Evolutionary conservation across 495 filamentous ascomycete species (phyloP).

Genomic region (Aspergillus leporis): DNA sequence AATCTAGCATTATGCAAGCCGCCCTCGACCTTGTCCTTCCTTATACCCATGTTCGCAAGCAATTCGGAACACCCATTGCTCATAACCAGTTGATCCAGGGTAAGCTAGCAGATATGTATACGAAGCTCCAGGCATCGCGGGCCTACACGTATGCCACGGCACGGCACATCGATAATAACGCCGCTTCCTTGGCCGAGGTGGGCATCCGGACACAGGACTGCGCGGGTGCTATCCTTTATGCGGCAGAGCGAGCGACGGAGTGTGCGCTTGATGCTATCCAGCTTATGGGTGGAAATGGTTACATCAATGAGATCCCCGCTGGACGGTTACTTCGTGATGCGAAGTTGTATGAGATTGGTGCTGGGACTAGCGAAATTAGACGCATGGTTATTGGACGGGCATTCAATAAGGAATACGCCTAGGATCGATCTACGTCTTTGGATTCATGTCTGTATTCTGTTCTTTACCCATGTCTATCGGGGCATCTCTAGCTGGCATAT

Average conservation of each 20-base stretch:
- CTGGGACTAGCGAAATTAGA: slow-evolving; percentile 90
- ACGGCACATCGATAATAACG: slow-evolving; percentile 73
- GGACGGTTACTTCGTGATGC: slow-evolving; percentile 84
- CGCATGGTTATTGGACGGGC: slow-evolving; percentile 93
- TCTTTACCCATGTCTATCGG: background rate
- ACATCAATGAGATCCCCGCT: slow-evolving; percentile 91
- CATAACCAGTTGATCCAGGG: slow-evolving; percentile 94
- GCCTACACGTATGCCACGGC: slow-evolving; percentile 81
- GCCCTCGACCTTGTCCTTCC: slow-evolving; percentile 84
- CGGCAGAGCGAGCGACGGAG: slow-evolving; percentile 90
- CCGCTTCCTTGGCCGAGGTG: slow-evolving; percentile 44
- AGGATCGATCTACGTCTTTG: too few species aligned
- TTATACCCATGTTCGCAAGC: slow-evolving; percentile 84
- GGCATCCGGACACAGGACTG: slow-evolving; percentile 83
- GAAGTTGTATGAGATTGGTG: slow-evolving; percentile 95
- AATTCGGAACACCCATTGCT: slow-evolving; percentile 85
- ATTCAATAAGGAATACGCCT: slow-evolving; percentile 86
- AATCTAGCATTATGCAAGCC: slow-evolving; percentile 82
- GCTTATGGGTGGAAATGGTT: slow-evolving; percentile 92
- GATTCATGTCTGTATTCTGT: background rate
- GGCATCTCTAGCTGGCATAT: background rate
- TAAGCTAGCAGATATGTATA: slow-evolving; percentile 96
- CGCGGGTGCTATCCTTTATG: slow-evolving; percentile 91
- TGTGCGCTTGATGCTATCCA: slow-evolving; percentile 89
- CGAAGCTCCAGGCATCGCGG: slow-evolving; percentile 77